These are phyloP conservation scores for Debaryomycetaceae sp. DNA, from an alignment of 1,139 yeast genomes.

Conservation along the genomic window DNA sequence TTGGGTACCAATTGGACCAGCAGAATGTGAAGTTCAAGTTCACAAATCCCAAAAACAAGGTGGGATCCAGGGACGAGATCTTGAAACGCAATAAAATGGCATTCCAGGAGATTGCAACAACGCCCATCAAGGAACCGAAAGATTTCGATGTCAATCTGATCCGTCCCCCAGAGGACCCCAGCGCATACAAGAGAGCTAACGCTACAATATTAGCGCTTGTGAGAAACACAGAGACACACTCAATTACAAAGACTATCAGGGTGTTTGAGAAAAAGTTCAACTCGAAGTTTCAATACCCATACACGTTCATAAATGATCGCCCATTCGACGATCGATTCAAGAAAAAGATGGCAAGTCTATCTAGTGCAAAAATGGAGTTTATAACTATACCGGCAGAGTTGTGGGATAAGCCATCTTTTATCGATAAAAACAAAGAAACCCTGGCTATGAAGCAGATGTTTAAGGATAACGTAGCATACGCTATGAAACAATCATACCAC, in stretches of 20 bases:
- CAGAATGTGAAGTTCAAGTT: constrained; percentile 34
- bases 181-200: constrained; percentile 48
- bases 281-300: constrained; percentile 68
- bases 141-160: constrained; percentile 35
- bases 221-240: constrained; percentile 55
- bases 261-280: constrained; percentile 67
- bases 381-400: constrained; percentile 51
- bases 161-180: constrained; percentile 31
- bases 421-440: constrained; percentile 44
- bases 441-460: constrained; percentile 37
- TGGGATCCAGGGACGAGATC: constrained; percentile 27
- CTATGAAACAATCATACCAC: constrained; percentile 61
- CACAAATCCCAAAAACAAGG: constrained; percentile 24
- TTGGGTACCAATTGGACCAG: constrained; percentile 16
- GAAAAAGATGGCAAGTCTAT: constrained; percentile 29
- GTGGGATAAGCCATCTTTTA: constrained; percentile 65
- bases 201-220: constrained; percentile 76
- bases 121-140: constrained; percentile 47
- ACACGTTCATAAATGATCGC: constrained; percentile 72
- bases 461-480: constrained; percentile 57
- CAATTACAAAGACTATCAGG: constrained; percentile 49
- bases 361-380: constrained; percentile 55
- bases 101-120: constrained; percentile 29
- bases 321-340: constrained; percentile 61
- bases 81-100: constrained; percentile 29